Evolutionary conservation across 352 stramenopile genomes (phyloP).

Genomic region (Phytophthora pseudosyringae): DNA sequence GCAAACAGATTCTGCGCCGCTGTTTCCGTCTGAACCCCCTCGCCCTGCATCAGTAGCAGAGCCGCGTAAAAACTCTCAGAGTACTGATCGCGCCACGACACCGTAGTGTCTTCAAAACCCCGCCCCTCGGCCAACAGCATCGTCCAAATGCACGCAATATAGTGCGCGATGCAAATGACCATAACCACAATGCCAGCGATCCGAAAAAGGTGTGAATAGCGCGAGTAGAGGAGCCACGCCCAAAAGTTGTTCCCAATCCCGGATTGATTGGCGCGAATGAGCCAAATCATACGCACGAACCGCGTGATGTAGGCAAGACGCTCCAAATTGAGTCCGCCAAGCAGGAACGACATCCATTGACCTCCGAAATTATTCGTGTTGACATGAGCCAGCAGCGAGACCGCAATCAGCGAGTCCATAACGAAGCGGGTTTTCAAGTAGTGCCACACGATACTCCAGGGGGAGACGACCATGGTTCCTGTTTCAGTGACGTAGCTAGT

Average conservation of each 20-base stretch:
- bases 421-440: conserved; percentile 37
- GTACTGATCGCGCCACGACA: conserved; percentile 32
- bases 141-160: conserved; percentile 60
- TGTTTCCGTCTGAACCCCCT: conserved; percentile 43
- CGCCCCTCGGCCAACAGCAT: conserved; percentile 9
- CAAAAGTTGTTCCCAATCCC: conserved; percentile 32
- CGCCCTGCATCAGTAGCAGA: conserved; percentile 59
- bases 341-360: conserved; percentile 1
- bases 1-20: conserved; percentile 49
- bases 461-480: conserved; percentile 28
- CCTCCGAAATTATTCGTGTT: neutral
- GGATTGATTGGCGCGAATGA: conserved; percentile 20
- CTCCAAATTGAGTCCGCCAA: conserved; percentile 25
- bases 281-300: conserved; percentile 39
- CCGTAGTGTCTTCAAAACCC: neutral
- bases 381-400: conserved; percentile 11
- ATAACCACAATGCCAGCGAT: conserved; percentile 44
- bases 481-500: conserved; percentile 41
- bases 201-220: conserved; percentile 47
- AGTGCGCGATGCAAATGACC: conserved; percentile 54
- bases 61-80: conserved; percentile 49
- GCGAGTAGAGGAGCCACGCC: conserved; percentile 50
- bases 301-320: conserved; percentile 31
- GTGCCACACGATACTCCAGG: conserved; percentile 27
- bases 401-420: conserved; percentile 24